Evolutionary conservation across 306 rosid genomes (phyloP).

Genomic region (Sphenostylis stenocarpa): DNA sequence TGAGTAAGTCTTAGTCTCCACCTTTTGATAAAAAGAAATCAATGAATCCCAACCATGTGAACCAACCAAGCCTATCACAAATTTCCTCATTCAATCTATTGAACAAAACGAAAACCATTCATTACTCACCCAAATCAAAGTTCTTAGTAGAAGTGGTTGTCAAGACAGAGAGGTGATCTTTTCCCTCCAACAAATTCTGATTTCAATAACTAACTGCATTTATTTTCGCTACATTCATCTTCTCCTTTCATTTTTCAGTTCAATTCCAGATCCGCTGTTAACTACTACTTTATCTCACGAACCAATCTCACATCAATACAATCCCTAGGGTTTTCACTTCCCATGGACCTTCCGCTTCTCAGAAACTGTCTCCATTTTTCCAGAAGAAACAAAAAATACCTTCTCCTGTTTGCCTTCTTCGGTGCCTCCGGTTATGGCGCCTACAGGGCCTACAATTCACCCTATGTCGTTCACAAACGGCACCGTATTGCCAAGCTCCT

Average conservation of each 20-base stretch:
- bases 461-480: constrained; percentile 60
- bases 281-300: not conserved
- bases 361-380: constrained; percentile 49
- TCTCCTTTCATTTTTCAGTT: not conserved
- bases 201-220: not conserved
- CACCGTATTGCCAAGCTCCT: constrained; percentile 50
- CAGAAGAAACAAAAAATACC: constrained; percentile 48
- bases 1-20: not conserved
- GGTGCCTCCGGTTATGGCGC: constrained; percentile 78
- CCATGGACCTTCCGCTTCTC: constrained; percentile 64
- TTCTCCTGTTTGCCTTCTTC: constrained; percentile 52
- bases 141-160: not conserved
- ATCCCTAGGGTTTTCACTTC: constrained; percentile 28
- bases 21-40: not conserved
- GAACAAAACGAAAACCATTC: no score
- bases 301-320: not conserved
- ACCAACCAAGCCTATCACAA: not conserved
- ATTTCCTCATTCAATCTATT: not conserved
- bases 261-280: not conserved
- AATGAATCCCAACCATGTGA: not conserved
- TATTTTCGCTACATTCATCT: not conserved
- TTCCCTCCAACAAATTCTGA: not conserved
- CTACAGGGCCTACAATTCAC: constrained; percentile 60
- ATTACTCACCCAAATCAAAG: no score
- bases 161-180: not conserved